A percentile compares a stretch with the other conserved stretches of the same genome.
These are phyloP conservation scores for Alternaria incomplexa DNA, from an alignment of 2,329 filamentous ascomycete species.

Conservation along the genomic window DNA sequence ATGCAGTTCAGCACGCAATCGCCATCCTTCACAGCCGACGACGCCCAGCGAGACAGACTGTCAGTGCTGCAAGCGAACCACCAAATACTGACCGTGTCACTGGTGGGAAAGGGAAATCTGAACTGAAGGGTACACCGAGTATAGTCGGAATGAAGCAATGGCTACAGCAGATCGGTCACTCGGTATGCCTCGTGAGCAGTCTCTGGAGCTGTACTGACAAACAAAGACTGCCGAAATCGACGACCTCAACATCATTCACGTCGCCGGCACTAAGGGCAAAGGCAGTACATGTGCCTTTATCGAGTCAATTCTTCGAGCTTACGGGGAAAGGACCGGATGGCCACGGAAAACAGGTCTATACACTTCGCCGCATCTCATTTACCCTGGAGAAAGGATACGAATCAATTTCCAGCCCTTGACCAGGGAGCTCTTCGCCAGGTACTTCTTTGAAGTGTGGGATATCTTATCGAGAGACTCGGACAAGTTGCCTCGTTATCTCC, in stretches of 20 bases:
- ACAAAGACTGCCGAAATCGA: constrained; percentile 12
- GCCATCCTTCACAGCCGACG: constrained; percentile 11
- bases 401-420: constrained; percentile 34
- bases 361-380: constrained; percentile 71
- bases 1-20: constrained; percentile 10
- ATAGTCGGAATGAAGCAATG: constrained; percentile 20
- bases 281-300: constrained; percentile 74
- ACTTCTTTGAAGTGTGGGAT: constrained; percentile 8
- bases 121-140: constrained; percentile 16
- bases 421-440: constrained; percentile 56
- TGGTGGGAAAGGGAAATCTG: constrained; percentile 4
- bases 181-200: neutral
- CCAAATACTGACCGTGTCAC: neutral
- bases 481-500: neutral
- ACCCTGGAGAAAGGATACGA: constrained; percentile 44
- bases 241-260: constrained; percentile 65
- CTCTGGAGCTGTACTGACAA: constrained; percentile 2
- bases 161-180: constrained; percentile 18
- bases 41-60: constrained; percentile 3
- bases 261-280: constrained; percentile 80
- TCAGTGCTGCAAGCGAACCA: neutral
- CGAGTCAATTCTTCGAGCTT: constrained; percentile 65
- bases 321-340: constrained; percentile 46
- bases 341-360: constrained; percentile 64
- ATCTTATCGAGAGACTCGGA: neutral